Evolutionary conservation across 2,329 filamentous ascomycete genomes (phyloP), one percentile per base, ranked within the genome.

Genomic region (Cladophialophora exuberans): DNA sequence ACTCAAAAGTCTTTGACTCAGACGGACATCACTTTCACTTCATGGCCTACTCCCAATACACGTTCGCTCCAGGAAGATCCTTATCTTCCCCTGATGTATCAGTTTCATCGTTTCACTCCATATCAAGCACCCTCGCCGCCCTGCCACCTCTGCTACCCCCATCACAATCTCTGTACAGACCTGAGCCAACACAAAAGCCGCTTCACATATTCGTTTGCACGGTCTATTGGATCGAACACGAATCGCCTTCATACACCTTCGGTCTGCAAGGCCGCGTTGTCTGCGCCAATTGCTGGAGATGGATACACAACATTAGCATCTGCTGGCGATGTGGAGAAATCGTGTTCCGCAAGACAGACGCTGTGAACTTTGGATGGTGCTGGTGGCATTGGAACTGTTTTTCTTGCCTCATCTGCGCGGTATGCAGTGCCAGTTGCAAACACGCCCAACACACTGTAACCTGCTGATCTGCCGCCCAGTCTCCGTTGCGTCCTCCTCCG

Each of bases 341-440:
- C 11, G 60, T 67, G 20, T 58, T 51, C 31, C 39, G 66, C 5
- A 57, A 51, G 22, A 64, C 64, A 4, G 65, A 68, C 45, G 56
- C 60, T 2, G 64, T 68, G 7, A 54, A 54, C 20, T 68, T 66
- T 49, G 66, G 65, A 9, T 68, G 65, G 66, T 67, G 63, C 38
- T 68, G 57, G 65, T 68, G 66, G 66, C 66, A 68, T 59, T 68
- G 65, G 64, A 56, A 57, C 11, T 68, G 65, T 55, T 62, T 67
- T 15, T 57, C 56, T n/a, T 68, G 66, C 44, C 39, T 68, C 41
- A 49, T 67, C 3, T 68, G 66, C 42, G 57, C 62, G 17, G 66
- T 66, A 43, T 28, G 57, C 55, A 13, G 23, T 17, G 31, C 3
- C 25, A 10, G 20, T n/a, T 9, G 7, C 2, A 5, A 20, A 22